Conservation (phyloP, 2,329 filamentous ascomycete genomes). For the Orbilia oligospora region DNA sequence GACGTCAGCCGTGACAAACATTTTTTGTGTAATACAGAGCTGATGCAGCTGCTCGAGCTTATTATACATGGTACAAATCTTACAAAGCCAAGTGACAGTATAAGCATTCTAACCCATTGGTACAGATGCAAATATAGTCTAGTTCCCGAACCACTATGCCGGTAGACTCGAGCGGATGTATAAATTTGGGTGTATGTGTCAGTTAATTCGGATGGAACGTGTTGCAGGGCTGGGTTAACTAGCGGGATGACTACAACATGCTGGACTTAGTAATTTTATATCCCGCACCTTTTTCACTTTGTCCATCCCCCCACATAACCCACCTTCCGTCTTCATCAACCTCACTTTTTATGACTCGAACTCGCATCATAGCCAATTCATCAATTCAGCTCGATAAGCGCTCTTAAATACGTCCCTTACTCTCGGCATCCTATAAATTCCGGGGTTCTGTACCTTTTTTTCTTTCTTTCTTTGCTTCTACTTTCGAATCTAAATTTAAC, state of each 20-base stretch:
- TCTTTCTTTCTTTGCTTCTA: neutral
- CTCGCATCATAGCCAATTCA: slow-evolving; percentile 24
- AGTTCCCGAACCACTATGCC: neutral
- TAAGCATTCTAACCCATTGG: too few relatives aligned
- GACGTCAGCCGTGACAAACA: neutral
- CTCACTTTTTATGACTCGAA: slow-evolving; percentile 39
- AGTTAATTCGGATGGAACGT: neutral
- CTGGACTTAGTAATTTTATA: slow-evolving; percentile 31
- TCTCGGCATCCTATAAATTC: slow-evolving; percentile 18
- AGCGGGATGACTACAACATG: slow-evolving; percentile 26
- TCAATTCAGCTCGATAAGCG: neutral
- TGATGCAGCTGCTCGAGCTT: too few relatives aligned
- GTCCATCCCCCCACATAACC: neutral
- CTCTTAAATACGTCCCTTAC: neutral
- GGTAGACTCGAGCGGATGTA: too few relatives aligned
- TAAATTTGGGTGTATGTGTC: neutral
- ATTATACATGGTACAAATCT: too few relatives aligned
- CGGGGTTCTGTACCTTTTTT: neutral
- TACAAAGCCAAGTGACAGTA: neutral
- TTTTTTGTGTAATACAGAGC: neutral
- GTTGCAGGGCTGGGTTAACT: neutral
- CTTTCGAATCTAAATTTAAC: neutral
- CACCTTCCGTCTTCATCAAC: slow-evolving; percentile 35
- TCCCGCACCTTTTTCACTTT: slow-evolving; percentile 23
- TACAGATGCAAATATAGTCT: neutral